Evolutionary conservation across 306 rosid genomes (phyloP).

Genomic region (Chamaecrista fasciculata): DNA sequence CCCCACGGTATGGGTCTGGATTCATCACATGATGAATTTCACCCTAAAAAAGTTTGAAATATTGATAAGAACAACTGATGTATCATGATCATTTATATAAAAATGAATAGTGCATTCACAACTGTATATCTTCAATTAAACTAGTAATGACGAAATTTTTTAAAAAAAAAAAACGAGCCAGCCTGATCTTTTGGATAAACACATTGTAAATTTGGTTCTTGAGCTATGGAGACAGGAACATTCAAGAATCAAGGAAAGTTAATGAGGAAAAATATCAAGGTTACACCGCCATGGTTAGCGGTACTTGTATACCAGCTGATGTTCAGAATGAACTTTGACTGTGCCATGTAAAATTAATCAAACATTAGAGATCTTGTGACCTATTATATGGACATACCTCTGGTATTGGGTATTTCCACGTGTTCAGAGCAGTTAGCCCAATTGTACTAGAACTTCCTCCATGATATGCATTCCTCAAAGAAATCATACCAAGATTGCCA

Average conservation of each 20-base stretch:
- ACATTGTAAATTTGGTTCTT: neutral
- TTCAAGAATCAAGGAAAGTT: constrained; percentile 1
- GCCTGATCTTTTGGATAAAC: neutral
- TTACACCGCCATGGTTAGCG: neutral
- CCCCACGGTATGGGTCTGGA: constrained; percentile 87
- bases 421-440: constrained; percentile 75
- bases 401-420: constrained; percentile 90
- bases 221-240: neutral
- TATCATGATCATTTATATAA: constrained; percentile 2
- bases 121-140: constrained; percentile 1
- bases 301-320: constrained; percentile 3
- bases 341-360: neutral
- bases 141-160: neutral
- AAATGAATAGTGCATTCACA: constrained; percentile 5
- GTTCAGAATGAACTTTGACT: constrained; percentile 14
- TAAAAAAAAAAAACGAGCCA: neutral
- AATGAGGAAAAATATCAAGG: neutral
- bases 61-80: constrained; percentile 19
- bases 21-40: constrained; percentile 81
- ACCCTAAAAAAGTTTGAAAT: constrained; percentile 52
- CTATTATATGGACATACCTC: constrained; percentile 53
- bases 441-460: constrained; percentile 84
- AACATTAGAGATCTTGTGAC: constrained; percentile 19
- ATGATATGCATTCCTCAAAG: constrained; percentile 89
- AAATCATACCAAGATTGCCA: constrained; percentile 81